Evolutionary conservation across 768 basidiomycete species (phyloP).

Genomic region (Amylocystis lapponica): DNA sequence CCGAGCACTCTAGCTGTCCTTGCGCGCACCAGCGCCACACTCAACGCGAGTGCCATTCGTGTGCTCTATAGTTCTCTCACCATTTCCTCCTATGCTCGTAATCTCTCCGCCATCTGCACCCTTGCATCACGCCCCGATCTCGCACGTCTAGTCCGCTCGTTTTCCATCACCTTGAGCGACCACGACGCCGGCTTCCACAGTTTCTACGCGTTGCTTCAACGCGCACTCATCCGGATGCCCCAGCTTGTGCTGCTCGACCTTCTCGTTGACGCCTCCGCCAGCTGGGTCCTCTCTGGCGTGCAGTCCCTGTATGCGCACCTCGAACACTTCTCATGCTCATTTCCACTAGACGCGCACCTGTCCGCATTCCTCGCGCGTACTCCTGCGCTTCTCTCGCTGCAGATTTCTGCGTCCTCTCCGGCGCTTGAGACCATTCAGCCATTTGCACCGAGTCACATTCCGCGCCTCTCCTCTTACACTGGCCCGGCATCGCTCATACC

Average conservation of each 20-base stretch:
- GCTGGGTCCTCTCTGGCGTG: conserved; percentile 45
- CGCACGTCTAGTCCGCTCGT: conserved; percentile 56
- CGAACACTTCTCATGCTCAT: conserved; percentile 51
- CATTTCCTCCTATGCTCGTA: conserved; percentile 38
- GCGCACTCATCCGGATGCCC: conserved; percentile 56
- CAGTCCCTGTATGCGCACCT: conserved; percentile 38
- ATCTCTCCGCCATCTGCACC: conserved; percentile 45
- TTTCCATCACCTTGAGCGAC: conserved; percentile 48
- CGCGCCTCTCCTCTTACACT: conserved; percentile 49
- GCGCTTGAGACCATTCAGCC: conserved; percentile 11
- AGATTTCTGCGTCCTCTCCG: conserved; percentile 37
- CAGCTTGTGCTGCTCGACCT: conserved; percentile 53
- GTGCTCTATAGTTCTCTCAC: conserved; percentile 57
- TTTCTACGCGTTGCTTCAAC: conserved; percentile 44
- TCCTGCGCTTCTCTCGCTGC: conserved; percentile 50
- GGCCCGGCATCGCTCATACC: conserved; percentile 54
- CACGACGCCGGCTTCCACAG: conserved; percentile 32
- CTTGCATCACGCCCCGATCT: conserved; percentile 53
- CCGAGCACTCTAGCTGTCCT: conserved; percentile 39
- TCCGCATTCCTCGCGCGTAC: conserved; percentile 52
- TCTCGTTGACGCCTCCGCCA: conserved; percentile 39
- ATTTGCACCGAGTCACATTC: conserved; percentile 31
- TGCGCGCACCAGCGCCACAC: conserved; percentile 34
- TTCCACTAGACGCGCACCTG: conserved; percentile 55
- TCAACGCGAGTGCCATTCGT: conserved; percentile 50